Percentiles rank a stretch among this genome's conserved stretches.
phyloP scores from a whole-genome alignment of 257 asterid genomes.

The Fraxinus anomala region DNA sequence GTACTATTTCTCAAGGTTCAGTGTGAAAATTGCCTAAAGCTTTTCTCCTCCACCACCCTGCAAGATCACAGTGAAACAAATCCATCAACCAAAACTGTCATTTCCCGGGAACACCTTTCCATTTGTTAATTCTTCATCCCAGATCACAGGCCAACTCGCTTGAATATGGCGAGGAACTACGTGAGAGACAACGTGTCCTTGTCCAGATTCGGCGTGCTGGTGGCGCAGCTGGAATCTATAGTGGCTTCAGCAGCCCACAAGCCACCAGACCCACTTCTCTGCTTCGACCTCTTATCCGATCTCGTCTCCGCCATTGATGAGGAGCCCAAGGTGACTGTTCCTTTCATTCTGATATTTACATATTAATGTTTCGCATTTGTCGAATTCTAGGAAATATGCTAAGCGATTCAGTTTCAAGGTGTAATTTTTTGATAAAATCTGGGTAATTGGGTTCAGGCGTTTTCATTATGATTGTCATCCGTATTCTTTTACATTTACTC shows the following conservation, averaged over 20 bases:
- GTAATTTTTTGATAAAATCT: conserved; percentile 9
- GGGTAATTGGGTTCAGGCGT: conserved; percentile 12
- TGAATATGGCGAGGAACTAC: conserved; percentile 58
- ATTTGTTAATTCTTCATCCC: background rate
- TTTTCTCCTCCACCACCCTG: background rate
- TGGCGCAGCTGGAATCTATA: conserved; percentile 95
- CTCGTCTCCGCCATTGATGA: conserved; percentile 81
- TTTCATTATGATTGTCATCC: background rate
- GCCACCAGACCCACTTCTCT: conserved; percentile 86
- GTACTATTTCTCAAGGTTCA: background rate
- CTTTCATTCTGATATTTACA: conserved; percentile 5
- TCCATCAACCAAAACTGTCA: background rate
- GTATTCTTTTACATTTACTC: background rate
- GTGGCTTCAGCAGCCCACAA: conserved; percentile 93
- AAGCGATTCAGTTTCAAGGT: conserved; percentile 16
- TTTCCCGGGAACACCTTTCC: background rate
- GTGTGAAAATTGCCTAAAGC: background rate
- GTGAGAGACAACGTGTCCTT: conserved; percentile 55
- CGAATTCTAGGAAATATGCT: conserved; percentile 9
- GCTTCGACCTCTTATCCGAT: conserved; percentile 97
- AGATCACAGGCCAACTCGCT: background rate
- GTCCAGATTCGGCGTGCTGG: conserved; percentile 89
- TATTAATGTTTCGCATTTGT: background rate
- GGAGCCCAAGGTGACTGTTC: conserved; percentile 67
- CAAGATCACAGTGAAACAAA: background rate